Conservation (phyloP, 2,329 filamentous ascomycete genomes). For the Epichloe sibirici region DNA sequence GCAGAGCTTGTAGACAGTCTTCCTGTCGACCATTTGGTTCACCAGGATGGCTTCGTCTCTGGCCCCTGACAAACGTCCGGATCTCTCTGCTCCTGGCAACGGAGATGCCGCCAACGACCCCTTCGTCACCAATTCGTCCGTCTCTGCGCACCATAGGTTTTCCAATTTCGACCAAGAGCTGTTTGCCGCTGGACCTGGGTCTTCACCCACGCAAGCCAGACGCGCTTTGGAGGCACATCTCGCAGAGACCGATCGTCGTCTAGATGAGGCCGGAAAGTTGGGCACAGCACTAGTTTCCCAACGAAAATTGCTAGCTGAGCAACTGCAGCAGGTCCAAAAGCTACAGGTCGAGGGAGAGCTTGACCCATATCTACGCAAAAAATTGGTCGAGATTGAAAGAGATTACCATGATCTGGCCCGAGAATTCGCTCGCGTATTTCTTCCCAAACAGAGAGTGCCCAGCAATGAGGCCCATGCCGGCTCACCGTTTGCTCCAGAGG, state of each 20-base stretch:
- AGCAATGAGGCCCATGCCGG: slow-evolving; percentile 48
- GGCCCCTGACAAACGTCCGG: slow-evolving; percentile 27
- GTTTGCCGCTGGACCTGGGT: slow-evolving; percentile 61
- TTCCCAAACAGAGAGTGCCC: slow-evolving; percentile 71
- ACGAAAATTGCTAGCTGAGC: slow-evolving; percentile 68
- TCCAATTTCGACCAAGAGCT: slow-evolving; percentile 72
- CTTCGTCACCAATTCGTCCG: slow-evolving; percentile 38
- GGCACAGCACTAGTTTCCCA: slow-evolving; percentile 82
- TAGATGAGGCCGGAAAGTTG: slow-evolving; percentile 82
- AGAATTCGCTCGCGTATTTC: slow-evolving; percentile 78
- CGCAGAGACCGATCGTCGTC: slow-evolving; percentile 78
- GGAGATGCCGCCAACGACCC: slow-evolving; percentile 36
- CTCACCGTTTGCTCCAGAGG: slow-evolving; percentile 42
- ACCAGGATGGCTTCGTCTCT: slow-evolving; percentile 30
- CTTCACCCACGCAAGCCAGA: slow-evolving; percentile 78
- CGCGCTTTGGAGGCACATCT: slow-evolving; percentile 84
- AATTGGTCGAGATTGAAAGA: slow-evolving; percentile 76
- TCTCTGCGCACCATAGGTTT: slow-evolving; percentile 52
- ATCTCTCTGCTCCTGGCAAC: slow-evolving; percentile 25
- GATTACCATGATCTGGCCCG: slow-evolving; percentile 91
- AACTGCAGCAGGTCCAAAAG: slow-evolving; percentile 73
- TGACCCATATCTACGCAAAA: slow-evolving; percentile 68
- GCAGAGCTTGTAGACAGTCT: slow-evolving; percentile 12
- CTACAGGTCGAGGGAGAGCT: slow-evolving; percentile 66
- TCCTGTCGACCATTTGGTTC: slow-evolving; percentile 11